Base-by-base conservation (phyloP, 1,139 yeast genomes). In the Pneumocystis carinii region DNA sequence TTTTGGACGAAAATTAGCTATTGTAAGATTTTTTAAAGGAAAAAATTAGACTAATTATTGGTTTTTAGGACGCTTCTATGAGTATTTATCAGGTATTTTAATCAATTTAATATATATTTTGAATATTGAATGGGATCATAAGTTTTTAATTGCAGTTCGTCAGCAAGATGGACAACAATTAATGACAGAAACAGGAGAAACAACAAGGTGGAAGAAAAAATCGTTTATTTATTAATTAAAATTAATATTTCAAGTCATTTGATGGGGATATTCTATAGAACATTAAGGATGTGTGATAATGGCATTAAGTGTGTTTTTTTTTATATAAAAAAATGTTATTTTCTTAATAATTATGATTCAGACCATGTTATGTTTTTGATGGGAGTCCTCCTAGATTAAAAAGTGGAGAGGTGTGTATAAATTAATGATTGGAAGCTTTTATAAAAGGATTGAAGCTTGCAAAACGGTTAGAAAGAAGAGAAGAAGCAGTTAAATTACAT, bases 141-240 rank as follows among this genome's bases (percentile, higher is more conserved):
- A 92, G 74, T 92, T 90, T 71, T 77, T 92, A 63, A 90, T 92
- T 71, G 97, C 98, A 0, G 98, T 92, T 15, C 82, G 99, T 72
- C 97, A 90, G 70, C 88, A 86, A 63, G 97, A 92, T 72, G 99
- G 99, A n/a, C 90, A 85, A 68, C 96, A 90, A 72, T 78, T 92
- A 71, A 85, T 95, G 57, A 85, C 83, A 67, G 96, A 87, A 59
- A 82, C 82, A 19, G 98, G 98, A 38, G 96, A 90, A 69, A 90
- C 97, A 5, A 92, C 99, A 0, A 88, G 94, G 68, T 65, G 14
- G 10, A 60, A 38, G 15, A 24, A 10, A 55, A 36, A 27, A 24
- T 60, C 24, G 2, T 35, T 38, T 36, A 15, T 27, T 61, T 61
- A n/a, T 7, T 6, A 10, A 38, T 19, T 6, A 35, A n/a, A 57